phyloP scores from a whole-genome alignment of 176 grass and related monocot genomes.

The Rhynchospora tenuis region DNA sequence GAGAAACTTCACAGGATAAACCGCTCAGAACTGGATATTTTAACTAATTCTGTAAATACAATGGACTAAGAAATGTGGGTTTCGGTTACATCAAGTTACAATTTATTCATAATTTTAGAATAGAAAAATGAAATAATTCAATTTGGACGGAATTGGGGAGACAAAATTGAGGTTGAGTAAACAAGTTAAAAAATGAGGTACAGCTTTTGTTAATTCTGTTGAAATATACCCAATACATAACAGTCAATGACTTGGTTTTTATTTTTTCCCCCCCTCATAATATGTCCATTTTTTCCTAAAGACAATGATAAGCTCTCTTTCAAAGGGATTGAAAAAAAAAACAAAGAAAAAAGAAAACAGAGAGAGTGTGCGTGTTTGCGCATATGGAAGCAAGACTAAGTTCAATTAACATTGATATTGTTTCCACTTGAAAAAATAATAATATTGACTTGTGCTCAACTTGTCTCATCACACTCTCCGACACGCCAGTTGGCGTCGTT shows the following conservation, averaged over 20 bases:
- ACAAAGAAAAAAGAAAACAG: neutral
- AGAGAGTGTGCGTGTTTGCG: neutral
- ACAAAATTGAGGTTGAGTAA: neutral
- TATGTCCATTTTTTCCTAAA: neutral
- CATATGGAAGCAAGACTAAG: neutral
- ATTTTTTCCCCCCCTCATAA: neutral
- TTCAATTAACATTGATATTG: constrained; percentile 9
- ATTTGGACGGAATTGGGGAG: neutral
- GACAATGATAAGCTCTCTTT: neutral
- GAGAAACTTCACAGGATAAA: neutral
- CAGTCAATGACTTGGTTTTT: neutral
- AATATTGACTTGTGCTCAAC: neutral
- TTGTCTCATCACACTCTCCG: neutral
- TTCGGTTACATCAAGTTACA: neutral
- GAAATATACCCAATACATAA: neutral
- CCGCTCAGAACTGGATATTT: neutral
- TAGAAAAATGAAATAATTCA: neutral
- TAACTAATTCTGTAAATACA: neutral
- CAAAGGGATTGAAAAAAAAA: neutral
- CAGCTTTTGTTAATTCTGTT: neutral
- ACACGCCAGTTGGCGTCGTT: neutral
- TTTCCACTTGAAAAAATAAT: neutral
- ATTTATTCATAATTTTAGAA: neutral
- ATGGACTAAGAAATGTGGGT: neutral
- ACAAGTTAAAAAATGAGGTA: neutral